Conservation (phyloP, 352 stramenopile genomes). For the Phytophthora pisi region DNA sequence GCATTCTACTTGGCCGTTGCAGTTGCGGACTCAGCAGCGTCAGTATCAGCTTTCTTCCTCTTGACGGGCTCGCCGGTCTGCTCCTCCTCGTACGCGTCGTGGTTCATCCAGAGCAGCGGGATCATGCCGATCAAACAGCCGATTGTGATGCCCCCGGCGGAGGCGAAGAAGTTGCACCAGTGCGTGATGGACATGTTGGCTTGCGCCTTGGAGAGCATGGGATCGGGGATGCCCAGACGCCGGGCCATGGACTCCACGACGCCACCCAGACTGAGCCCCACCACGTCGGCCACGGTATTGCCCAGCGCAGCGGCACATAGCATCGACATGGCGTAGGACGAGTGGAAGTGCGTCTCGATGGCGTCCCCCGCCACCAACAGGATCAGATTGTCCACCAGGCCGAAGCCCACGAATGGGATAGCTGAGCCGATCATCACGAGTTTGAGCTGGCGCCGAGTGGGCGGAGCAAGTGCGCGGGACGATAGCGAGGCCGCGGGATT, state of each 20-base stretch:
- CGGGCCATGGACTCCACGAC: conserved; percentile 88
- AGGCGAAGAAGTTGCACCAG: conserved; percentile 80
- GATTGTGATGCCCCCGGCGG: conserved; percentile 82
- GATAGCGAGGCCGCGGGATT: conserved; percentile 43
- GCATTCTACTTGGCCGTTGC: conserved; percentile 2
- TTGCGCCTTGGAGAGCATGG: conserved; percentile 77
- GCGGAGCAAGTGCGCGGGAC: conserved; percentile 36
- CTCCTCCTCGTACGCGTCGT: conserved; percentile 67
- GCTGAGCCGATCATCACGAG: conserved; percentile 81
- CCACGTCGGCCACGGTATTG: conserved; percentile 95
- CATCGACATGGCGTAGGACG: conserved; percentile 95
- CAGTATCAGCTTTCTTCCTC: conserved; percentile 11
- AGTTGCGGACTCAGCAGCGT: conserved; percentile 1
- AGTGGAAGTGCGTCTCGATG: conserved; percentile 94
- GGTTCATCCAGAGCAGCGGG: conserved; percentile 88
- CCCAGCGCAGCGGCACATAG: conserved; percentile 94
- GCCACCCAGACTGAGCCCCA: conserved; percentile 93
- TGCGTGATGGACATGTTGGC: conserved; percentile 77
- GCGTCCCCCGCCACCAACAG: conserved; percentile 92
- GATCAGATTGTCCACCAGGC: conserved; percentile 88
- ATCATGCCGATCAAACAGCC: conserved; percentile 93
- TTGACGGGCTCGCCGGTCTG: conserved; percentile 37
- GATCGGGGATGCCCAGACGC: conserved; percentile 68
- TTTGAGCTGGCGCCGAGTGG: conserved; percentile 68
- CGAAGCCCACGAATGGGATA: conserved; percentile 87